phyloP scores from a whole-genome alignment of 352 stramenopile genomes.

The Globisporangium yorkense region DNA sequence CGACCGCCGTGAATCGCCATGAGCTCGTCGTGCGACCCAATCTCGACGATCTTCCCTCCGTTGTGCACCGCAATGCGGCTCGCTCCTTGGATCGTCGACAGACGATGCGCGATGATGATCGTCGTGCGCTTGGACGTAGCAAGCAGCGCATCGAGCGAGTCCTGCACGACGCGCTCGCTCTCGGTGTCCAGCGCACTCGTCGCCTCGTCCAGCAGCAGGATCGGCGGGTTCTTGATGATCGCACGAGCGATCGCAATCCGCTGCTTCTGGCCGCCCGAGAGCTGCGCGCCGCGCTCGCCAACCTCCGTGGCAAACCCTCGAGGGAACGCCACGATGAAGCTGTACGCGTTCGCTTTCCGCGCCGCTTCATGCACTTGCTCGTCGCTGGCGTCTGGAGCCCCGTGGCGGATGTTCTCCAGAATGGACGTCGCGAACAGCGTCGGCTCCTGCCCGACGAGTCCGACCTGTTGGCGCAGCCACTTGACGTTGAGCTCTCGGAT shows the following conservation, averaged over 20 bases:
- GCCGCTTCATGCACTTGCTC: conserved; percentile 37
- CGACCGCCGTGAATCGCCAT: conserved; percentile 39
- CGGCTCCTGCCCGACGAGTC: conserved; percentile 87
- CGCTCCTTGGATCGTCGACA: conserved; percentile 93
- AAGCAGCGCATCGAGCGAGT: conserved; percentile 60
- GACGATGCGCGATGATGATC: conserved; percentile 85
- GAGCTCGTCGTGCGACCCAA: conserved; percentile 91
- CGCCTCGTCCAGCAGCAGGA: conserved; percentile 47
- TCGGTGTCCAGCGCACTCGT: conserved; percentile 43
- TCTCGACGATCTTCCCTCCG: conserved; percentile 88
- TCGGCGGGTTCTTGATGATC: conserved; percentile 85
- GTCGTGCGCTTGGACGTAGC: conserved; percentile 7
- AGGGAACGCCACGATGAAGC: conserved; percentile 90
- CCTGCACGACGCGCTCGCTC: conserved; percentile 65
- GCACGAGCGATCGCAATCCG: conserved; percentile 13
- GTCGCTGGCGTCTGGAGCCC: conserved; percentile 45
- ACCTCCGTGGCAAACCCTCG: conserved; percentile 87
- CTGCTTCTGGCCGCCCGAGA: conserved; percentile 39
- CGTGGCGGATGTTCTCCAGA: conserved; percentile 77
- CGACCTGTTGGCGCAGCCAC: conserved; percentile 72
- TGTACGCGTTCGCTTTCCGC: conserved; percentile 76
- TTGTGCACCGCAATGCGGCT: conserved; percentile 95
- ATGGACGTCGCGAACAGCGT: conserved; percentile 34
- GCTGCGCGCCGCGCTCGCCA: conserved; percentile 75
- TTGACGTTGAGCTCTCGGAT: conserved; percentile 73